These are phyloP conservation scores for Lodderomyces oxycetoniae DNA, from an alignment of 1,139 yeast species.

Conservation along the genomic window DNA sequence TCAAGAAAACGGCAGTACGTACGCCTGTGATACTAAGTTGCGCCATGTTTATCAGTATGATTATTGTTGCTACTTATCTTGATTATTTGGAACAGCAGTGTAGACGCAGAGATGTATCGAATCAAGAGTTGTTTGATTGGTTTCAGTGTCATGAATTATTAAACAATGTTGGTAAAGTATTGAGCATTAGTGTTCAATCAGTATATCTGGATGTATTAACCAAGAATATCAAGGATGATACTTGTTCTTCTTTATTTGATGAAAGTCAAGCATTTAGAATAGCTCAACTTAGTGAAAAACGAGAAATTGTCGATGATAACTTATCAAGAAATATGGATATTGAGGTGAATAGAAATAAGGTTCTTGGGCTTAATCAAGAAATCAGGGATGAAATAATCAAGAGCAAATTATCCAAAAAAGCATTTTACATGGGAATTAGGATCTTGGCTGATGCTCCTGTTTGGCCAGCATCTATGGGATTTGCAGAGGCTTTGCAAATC, in stretches of 20 bases:
- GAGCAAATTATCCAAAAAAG: constrained; percentile 51
- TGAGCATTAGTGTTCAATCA: constrained; percentile 26
- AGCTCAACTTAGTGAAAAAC: constrained; percentile 9
- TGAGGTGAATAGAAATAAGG: constrained; percentile 8
- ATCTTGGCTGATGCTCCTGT: constrained; percentile 77
- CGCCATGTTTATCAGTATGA: constrained; percentile 56
- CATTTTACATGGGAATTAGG: constrained; percentile 63
- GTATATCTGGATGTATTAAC: constrained; percentile 55
- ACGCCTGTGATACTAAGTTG: constrained; percentile 74
- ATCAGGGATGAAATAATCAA: constrained; percentile 33
- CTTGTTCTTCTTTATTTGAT: neutral
- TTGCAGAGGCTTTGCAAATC: constrained; percentile 70
- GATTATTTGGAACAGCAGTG: constrained; percentile 44
- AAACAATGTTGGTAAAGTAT: constrained; percentile 48
- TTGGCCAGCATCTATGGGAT: constrained; percentile 73
- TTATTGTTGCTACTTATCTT: constrained; percentile 59
- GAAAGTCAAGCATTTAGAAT: constrained; percentile 5
- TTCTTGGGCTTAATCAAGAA: constrained; percentile 15
- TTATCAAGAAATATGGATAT: constrained; percentile 10
- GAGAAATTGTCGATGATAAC: constrained; percentile 13
- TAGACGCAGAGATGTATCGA: constrained; percentile 24
- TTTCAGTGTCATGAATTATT: constrained; percentile 46
- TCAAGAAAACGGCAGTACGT: constrained; percentile 58
- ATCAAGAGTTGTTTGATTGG: constrained; percentile 48
- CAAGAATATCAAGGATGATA: constrained; percentile 14